Evolutionary conservation across 2,329 filamentous ascomycete genomes (phyloP).

Genomic region (Didymella arachidicola): DNA sequence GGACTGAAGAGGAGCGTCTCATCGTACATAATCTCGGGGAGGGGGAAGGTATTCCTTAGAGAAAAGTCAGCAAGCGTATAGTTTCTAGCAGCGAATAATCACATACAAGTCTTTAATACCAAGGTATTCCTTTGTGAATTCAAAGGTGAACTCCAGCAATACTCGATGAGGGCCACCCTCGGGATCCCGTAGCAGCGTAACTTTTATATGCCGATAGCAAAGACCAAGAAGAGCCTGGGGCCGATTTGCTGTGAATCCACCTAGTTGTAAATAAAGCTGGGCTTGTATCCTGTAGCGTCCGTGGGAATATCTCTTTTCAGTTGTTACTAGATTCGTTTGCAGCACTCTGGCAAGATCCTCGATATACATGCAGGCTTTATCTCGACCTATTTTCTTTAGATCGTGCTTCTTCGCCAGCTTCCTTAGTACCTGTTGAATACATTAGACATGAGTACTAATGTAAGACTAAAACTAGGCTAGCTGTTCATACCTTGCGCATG

Average conservation of each 20-base stretch:
- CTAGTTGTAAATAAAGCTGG: constrained; percentile 28
- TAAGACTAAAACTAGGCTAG: constrained; percentile 1
- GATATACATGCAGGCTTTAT: constrained; percentile 28
- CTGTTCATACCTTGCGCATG: constrained; percentile 5
- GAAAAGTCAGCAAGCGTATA: background rate
- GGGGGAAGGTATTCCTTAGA: background rate
- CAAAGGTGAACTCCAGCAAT: constrained; percentile 20
- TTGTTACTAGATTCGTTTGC: constrained; percentile 29
- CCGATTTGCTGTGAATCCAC: constrained; percentile 22
- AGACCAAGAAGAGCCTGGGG: constrained; percentile 12
- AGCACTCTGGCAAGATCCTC: constrained; percentile 29
- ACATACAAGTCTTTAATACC: constrained; percentile 8
- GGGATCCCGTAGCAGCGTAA: constrained; percentile 17
- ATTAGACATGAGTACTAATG: constrained; percentile 12
- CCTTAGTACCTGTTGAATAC: constrained; percentile 12
- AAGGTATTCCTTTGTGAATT: constrained; percentile 15
- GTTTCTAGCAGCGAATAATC: background rate
- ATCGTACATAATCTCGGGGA: constrained; percentile 40
- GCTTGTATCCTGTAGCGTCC: constrained; percentile 28
- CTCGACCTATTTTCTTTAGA: constrained; percentile 21
- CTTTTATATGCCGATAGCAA: constrained; percentile 17
- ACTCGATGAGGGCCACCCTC: constrained; percentile 15
- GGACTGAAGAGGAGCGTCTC: constrained; percentile 45
- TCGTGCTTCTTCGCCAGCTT: constrained; percentile 27
- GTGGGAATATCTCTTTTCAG: constrained; percentile 23